phyloP scores from a whole-genome alignment of 2,329 filamentous ascomycete species.

The Xylogone sp. region DNA sequence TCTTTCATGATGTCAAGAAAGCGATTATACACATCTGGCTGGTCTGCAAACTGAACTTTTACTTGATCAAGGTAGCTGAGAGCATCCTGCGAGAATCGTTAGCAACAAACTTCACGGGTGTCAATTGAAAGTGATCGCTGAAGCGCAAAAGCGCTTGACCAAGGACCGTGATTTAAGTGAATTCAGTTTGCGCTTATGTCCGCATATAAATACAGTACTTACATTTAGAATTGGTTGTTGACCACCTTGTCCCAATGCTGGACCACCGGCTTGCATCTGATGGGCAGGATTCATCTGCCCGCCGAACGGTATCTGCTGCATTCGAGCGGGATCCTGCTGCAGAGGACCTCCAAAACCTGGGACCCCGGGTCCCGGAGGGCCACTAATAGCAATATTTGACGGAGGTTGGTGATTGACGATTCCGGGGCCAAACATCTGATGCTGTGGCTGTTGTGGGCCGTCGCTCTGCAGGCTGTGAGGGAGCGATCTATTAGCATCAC shows the following conservation, averaged over 20 bases:
- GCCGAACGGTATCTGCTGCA: constrained; percentile 61
- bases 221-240: constrained; percentile 82
- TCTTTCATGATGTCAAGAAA: constrained; percentile 99
- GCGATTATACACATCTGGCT: constrained; percentile 94
- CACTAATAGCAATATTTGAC: constrained; percentile 50
- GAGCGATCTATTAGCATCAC: constrained; percentile 46
- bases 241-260: constrained; percentile 62
- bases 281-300: constrained; percentile 32
- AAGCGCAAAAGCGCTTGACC: no score
- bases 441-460: constrained; percentile 39
- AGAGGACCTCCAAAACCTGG: constrained; percentile 63
- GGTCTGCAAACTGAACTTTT: constrained; percentile 95
- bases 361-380: constrained; percentile 55
- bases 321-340: constrained; percentile 39
- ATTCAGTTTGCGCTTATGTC: no score
- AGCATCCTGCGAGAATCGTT: constrained; percentile 54
- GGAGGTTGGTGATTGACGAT: constrained; percentile 42
- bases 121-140: no score
- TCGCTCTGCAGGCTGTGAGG: constrained; percentile 49
- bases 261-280: constrained; percentile 27
- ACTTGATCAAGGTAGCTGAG: constrained; percentile 97
- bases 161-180: no score
- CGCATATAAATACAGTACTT: constrained; percentile 27
- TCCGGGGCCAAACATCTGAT: constrained; percentile 53
- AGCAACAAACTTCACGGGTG: constrained; percentile 9